Evolutionary conservation across 1,284 basidiomycete species (phyloP), one percentile per base, ranked within the genome.

Genomic region (Ceratobasidium theobromae): DNA sequence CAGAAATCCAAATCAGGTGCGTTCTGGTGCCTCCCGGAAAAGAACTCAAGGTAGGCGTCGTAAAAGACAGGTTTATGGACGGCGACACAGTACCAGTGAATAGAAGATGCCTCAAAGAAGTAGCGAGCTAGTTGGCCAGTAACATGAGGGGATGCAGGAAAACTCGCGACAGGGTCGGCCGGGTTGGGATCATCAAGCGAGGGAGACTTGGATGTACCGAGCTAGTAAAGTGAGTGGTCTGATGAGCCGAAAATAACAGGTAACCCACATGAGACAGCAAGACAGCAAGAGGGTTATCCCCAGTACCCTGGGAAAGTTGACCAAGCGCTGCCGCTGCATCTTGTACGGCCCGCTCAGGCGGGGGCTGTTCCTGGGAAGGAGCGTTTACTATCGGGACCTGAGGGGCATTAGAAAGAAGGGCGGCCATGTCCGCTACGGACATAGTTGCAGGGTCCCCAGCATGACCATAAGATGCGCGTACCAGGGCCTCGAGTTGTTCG

Each of bases 41-140:
- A 62, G 28, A 62, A 62, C 48, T 62, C 58, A 12, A 62, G 58
- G 21, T 62, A 62, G 58, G 58, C 58, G 23, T 62, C 58, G 33
- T 62, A 62, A 23, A 62, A 62, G 1, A 62, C 58, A 3, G 58
- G 58, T 38, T 62, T 62, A 35, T 62, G 58, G 12, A 62, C 58
- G 3, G 58, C 58, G 16, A 62, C 58, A 40, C 58, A 62, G 25
- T 62, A 62, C 58, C 58, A 62, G 16, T 62, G 58, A 14, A 62
- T 62, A 8, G 58, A 62, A 11, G 58, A 62, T 35, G 58, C 58
- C 18, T 62, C 58, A 30, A 62, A 62, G 52, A 62, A 62, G 27
- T 62, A 62, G 12, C 58, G 46, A 12, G 58, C 58, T n/a, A 62
- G 58, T 40, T 62, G 58, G n/a, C 58, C 58, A n/a, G 58, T 62